Conservation (phyloP, 441 rosid species). For the Raphanus hybrid region DNA sequence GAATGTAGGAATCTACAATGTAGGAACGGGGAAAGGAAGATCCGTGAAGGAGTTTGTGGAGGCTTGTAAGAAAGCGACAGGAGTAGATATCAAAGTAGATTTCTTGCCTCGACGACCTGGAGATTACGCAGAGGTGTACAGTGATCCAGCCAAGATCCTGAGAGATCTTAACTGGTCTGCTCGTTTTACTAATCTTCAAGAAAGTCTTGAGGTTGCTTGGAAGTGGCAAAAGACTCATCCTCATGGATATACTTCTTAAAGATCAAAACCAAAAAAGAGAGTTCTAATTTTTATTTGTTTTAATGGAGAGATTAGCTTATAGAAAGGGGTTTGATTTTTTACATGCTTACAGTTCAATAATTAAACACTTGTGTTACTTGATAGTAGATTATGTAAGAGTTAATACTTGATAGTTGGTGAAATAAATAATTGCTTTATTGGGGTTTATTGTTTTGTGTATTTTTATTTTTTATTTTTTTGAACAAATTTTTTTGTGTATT, state of each 20-base stretch:
- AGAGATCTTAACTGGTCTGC: conserved; percentile 62
- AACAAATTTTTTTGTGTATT: no score
- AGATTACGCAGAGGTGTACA: conserved; percentile 64
- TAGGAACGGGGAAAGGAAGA: conserved; percentile 67
- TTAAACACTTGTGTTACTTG: background rate
- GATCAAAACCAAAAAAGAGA: background rate
- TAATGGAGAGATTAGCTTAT: conserved; percentile 30
- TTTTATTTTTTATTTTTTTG: background rate
- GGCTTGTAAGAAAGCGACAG: conserved; percentile 68
- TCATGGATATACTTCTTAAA: conserved; percentile 49
- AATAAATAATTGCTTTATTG: background rate
- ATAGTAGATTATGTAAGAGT: conserved; percentile 12
- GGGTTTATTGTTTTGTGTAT: background rate
- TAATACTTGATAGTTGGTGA: background rate
- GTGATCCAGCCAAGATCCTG: conserved; percentile 59
- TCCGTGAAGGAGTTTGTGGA: conserved; percentile 69
- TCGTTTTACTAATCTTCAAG: conserved; percentile 49
- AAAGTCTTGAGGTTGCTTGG: conserved; percentile 62
- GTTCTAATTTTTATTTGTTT: background rate
- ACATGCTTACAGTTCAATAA: background rate
- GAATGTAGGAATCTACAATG: conserved; percentile 61
- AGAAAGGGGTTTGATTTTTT: conserved; percentile 18
- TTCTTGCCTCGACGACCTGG: conserved; percentile 61
- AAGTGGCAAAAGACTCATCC: conserved; percentile 61
- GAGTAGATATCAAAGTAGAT: conserved; percentile 52